A percentile compares a stretch with the other conserved stretches of the same genome.
Evolutionary conservation across 2,329 filamentous ascomycete genomes (phyloP).

Genomic region (Curvularia lunata): DNA sequence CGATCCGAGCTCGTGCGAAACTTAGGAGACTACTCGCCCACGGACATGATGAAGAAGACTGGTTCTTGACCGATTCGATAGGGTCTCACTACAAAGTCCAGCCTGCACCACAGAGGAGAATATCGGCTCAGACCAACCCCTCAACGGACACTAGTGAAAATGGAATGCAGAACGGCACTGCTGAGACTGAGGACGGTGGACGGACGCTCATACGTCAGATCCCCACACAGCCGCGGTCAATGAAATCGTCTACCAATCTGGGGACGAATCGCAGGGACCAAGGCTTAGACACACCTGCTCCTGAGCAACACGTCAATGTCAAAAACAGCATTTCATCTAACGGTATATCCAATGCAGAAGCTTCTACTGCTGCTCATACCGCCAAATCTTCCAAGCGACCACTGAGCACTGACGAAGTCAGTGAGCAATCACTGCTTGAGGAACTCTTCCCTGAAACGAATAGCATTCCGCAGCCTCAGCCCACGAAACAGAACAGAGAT

Average conservation of each 20-base stretch:
- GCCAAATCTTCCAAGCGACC: slow-evolving; percentile 5
- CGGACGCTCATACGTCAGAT: slow-evolving; percentile 21
- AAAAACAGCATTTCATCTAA: not conserved
- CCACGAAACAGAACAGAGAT: slow-evolving; percentile 18
- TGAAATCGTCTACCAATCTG: slow-evolving; percentile 19
- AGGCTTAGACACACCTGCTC: not conserved
- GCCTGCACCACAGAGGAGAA: not conserved
- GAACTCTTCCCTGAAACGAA: slow-evolving; percentile 62
- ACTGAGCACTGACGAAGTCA: slow-evolving; percentile 12
- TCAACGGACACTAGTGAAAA: not conserved
- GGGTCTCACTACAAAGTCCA: not conserved
- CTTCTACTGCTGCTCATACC: not conserved
- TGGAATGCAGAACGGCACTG: not conserved
- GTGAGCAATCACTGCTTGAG: slow-evolving; percentile 51
- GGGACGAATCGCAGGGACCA: not conserved
- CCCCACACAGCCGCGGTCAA: slow-evolving; percentile 23
- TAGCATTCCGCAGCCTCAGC: slow-evolving; percentile 25
- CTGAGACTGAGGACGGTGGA: slow-evolving; percentile 7
- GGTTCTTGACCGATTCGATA: not conserved
- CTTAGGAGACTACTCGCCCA: slow-evolving; percentile 3
- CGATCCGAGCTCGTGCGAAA: slow-evolving; percentile 1
- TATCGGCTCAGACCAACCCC: not conserved
- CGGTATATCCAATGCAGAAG: not conserved
- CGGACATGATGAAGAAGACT: slow-evolving; percentile 4
- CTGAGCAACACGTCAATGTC: not conserved